Percentiles rank a stretch among this genome's conserved stretches.
Evolutionary conservation across 345 rosid species (phyloP).

Genomic region (Anastatica hierochuntica): DNA sequence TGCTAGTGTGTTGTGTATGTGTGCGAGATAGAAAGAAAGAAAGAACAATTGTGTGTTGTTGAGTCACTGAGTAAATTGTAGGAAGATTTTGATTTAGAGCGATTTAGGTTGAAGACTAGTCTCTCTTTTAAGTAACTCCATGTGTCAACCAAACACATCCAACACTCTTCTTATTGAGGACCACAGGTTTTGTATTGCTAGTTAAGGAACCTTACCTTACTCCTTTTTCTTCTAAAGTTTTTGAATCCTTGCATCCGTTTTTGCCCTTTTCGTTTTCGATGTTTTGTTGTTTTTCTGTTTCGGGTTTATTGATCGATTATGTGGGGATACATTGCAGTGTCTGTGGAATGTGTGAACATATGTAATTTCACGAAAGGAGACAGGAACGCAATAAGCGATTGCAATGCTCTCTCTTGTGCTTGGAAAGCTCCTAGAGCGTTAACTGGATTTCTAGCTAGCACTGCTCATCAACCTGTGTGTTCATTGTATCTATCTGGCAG

Average conservation of each 20-base stretch:
- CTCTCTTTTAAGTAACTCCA: not conserved
- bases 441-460: conserved; percentile 81
- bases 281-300: not conserved
- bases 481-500: conserved; percentile 29
- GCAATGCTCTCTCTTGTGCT: conserved; percentile 72
- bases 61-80: not conserved
- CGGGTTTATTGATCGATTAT: conserved; percentile 2
- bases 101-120: conserved; percentile 2
- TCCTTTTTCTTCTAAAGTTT: not conserved
- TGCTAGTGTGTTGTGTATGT: not conserved
- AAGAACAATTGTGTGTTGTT: not conserved
- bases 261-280: not conserved
- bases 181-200: not conserved
- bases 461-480: conserved; percentile 52
- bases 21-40: not conserved
- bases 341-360: conserved; percentile 71
- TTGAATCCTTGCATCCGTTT: not conserved
- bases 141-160: conserved; percentile 15
- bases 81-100: not conserved
- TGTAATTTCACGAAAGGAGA: conserved; percentile 74
- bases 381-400: conserved; percentile 55
- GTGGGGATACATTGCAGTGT: conserved; percentile 39
- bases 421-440: conserved; percentile 85
- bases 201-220: not conserved
- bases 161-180: conserved; percentile 14